phyloP scores from a whole-genome alignment of 495 filamentous ascomycete genomes.

The Podospora anserina region DNA sequence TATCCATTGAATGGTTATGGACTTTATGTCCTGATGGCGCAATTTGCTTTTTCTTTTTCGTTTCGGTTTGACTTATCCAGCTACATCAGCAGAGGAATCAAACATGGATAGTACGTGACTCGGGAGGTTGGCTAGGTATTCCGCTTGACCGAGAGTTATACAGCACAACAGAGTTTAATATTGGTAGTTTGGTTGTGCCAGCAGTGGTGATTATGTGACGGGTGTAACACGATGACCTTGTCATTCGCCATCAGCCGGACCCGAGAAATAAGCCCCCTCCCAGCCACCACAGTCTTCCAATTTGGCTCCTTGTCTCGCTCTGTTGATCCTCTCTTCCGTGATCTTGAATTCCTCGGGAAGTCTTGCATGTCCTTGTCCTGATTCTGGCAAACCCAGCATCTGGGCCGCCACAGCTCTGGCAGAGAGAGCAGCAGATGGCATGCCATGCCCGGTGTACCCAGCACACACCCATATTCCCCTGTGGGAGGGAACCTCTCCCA shows the following conservation, averaged over 20 bases:
- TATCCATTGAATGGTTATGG: not conserved
- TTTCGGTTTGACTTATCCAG: slow-evolving; percentile 3
- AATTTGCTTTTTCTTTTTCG: not conserved
- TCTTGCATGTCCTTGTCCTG: not conserved
- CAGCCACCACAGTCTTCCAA: not conserved
- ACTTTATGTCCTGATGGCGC: not conserved
- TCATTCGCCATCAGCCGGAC: not conserved
- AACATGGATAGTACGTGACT: not conserved
- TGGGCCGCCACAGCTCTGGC: slow-evolving; percentile 64
- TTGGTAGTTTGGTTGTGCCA: not conserved
- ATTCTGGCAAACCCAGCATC: slow-evolving; percentile 44
- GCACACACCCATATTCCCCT: slow-evolving; percentile 50
- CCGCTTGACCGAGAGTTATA: not conserved
- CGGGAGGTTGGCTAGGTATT: not conserved
- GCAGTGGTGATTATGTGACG: not conserved
- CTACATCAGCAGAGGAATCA: slow-evolving; percentile 1
- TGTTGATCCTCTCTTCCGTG: not conserved
- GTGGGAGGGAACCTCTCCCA: slow-evolving; percentile 52
- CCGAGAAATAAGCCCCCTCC: not conserved
- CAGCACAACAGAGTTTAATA: not conserved
- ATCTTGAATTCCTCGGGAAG: slow-evolving; percentile 1
- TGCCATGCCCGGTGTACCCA: slow-evolving; percentile 73
- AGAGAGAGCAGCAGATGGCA: slow-evolving; percentile 71
- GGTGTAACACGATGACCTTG: not conserved
- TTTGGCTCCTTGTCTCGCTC: not conserved